Evolutionary conservation across 2,329 filamentous ascomycete species (phyloP).

Genomic region (Westerdykella sp.): DNA sequence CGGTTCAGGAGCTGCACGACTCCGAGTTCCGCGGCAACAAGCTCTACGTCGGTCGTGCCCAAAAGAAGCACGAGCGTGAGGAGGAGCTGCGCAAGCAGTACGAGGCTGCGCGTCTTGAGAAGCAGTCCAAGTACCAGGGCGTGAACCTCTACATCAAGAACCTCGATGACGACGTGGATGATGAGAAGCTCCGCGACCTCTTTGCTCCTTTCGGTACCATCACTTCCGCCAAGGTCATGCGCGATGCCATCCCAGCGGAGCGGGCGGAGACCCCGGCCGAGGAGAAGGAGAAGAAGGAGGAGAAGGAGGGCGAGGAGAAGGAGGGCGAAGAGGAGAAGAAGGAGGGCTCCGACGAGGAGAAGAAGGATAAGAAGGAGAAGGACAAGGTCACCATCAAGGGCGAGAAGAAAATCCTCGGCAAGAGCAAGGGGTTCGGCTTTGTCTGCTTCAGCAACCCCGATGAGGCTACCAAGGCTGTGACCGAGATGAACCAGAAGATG

Average conservation of each 20-base stretch:
- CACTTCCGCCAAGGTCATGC: conserved; percentile 99
- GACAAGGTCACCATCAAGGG: conserved; percentile 50
- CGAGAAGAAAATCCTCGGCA: conserved; percentile 67
- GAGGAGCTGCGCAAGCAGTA: conserved; percentile 99
- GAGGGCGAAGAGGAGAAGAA: conserved; percentile 54
- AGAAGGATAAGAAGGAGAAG: conserved; percentile 49
- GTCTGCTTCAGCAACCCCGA: conserved; percentile 99
- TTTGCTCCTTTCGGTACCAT: conserved; percentile 90
- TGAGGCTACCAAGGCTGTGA: conserved; percentile 97
- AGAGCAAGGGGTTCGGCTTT: conserved; percentile 99
- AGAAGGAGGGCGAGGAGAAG: conserved; percentile 49
- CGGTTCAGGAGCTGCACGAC: conserved; percentile 87
- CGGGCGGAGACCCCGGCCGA: conserved; percentile 42
- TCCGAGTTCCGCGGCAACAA: conserved; percentile 91
- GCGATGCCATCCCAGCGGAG: conserved; percentile 60
- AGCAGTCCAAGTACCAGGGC: conserved; percentile 98
- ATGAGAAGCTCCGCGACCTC: conserved; percentile 93
- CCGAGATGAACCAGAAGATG: conserved; percentile 99
- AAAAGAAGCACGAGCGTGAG: conserved; percentile 99
- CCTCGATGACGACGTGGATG: conserved; percentile 90
- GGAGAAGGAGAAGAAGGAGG: conserved; percentile 44
- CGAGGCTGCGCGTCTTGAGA: conserved; percentile 94
- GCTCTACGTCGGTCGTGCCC: conserved; percentile 93
- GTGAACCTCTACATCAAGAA: conserved; percentile 99
- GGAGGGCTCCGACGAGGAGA: conserved; percentile 55